Base-by-base conservation (phyloP, 768 basidiomycete genomes). In the Clitopilus passeckerianus region DNA sequence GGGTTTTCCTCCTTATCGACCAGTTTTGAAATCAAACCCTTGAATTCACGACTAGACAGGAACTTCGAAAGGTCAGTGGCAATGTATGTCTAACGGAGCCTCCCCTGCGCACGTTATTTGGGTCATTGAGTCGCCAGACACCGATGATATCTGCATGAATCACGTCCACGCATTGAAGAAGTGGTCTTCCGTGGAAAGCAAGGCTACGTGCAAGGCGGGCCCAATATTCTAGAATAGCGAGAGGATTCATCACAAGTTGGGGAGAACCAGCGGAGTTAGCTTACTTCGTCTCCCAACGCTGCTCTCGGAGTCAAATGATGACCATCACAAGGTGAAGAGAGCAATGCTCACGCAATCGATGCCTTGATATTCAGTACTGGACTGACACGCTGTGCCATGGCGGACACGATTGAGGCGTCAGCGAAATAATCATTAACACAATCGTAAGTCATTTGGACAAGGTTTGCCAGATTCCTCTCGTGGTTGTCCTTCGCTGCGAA, bases 41-140 rank as follows among this genome's bases (percentile, higher is more conserved):
- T 60, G 27, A 67, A 68, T 41, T 61, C 22, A 4, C 22, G n/a
- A 53, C 62, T 62, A 6, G 61, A 53, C 35, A 67, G 43, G 37
- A 67, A 63, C 63, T 65, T 41, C 10, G 37, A 23, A 18, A 53
- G 15, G 23, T 23, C 53, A 18, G 3, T 24, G 60, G 46, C 33
- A 23, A 27, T 14, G 10, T 10, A 37, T 18, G 41, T 55, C 16
- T 23, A 50, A 5, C 53, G n/a, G 14, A 8, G 27, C 23, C 44
- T 30, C 15, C 18, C 12, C 10, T 37, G 56, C 66, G 14, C 20
- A 65, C 69, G 22, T 54, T 58, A 0, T 67, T 34, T 2, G 66
- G 66, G 59, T 71, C 68, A n/a, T 64, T 37, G 54, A 71, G 66
- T 23, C 62, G 60, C 70, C 70, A 71, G 44, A 63, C 61, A 15